A percentile compares a stretch with the other conserved stretches of the same genome.
Evolutionary conservation across 2,329 filamentous ascomycete genomes (phyloP).

Genomic region (Anthostomella pinea): DNA sequence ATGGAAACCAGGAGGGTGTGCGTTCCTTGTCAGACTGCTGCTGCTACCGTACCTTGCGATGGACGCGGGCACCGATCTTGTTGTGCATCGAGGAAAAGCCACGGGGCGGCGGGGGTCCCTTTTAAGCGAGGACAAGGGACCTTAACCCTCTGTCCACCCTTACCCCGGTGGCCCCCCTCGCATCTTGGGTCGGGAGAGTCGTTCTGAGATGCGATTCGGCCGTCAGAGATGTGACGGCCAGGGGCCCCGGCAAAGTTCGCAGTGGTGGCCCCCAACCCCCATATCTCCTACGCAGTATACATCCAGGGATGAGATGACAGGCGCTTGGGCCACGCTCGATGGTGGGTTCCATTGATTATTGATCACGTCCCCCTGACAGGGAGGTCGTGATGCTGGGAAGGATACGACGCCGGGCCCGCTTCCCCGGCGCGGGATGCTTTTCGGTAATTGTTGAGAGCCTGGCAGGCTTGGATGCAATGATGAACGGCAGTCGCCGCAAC

Average conservation of each 20-base stretch:
- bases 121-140: background rate
- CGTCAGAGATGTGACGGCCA: conserved; percentile 23
- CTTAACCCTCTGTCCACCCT: background rate
- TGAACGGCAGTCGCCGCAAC: background rate
- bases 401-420: conserved; percentile 1
- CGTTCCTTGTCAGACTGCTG: too few relatives aligned
- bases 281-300: background rate
- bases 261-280: conserved; percentile 1
- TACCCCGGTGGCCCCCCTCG: background rate
- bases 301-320: conserved; percentile 4
- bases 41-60: background rate
- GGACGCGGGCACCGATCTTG: background rate
- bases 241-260: conserved; percentile 9
- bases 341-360: background rate
- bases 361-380: background rate
- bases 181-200: conserved; percentile 5
- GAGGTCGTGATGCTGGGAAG: background rate
- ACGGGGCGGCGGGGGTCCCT: background rate
- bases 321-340: conserved; percentile 1
- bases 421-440: conserved; percentile 1
- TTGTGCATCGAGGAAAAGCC: background rate
- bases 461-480: background rate
- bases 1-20: too few relatives aligned
- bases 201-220: conserved; percentile 23
- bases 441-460: background rate